Evolutionary conservation across 2,329 filamentous ascomycete genomes (phyloP).

Genomic region (Fusarium sp.): DNA sequence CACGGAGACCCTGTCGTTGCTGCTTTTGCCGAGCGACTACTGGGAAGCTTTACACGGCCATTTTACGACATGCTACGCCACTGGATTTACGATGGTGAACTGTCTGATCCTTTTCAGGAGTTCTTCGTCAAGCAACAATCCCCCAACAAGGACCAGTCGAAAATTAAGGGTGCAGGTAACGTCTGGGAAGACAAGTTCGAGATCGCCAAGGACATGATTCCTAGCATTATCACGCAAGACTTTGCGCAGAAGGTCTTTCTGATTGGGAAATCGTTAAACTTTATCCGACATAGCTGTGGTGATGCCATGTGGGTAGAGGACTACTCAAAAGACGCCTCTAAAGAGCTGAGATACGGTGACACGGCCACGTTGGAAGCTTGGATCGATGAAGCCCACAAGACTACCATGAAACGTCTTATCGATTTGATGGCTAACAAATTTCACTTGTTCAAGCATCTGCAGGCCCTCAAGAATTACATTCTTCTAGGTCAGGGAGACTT

Average conservation of each 20-base stretch:
- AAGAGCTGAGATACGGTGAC: slow-evolving; percentile 91
- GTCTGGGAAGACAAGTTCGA: slow-evolving; percentile 99
- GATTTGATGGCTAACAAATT: slow-evolving; percentile 96
- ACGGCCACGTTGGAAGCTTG: slow-evolving; percentile 89
- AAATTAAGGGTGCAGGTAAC: slow-evolving; percentile 75
- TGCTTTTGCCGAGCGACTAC: slow-evolving; percentile 87
- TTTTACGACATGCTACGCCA: slow-evolving; percentile 96
- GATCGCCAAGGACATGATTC: slow-evolving; percentile 84
- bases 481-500: slow-evolving; percentile 96
- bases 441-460: slow-evolving; percentile 89
- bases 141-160: slow-evolving; percentile 56
- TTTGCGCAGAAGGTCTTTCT: slow-evolving; percentile 97
- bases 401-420: slow-evolving; percentile 94
- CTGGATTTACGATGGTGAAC: slow-evolving; percentile 98
- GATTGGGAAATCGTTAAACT: slow-evolving; percentile 97
- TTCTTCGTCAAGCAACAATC: slow-evolving; percentile 94
- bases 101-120: slow-evolving; percentile 94
- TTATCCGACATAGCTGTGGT: slow-evolving; percentile 93
- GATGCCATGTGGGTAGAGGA: slow-evolving; percentile 95
- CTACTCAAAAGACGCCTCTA: slow-evolving; percentile 92
- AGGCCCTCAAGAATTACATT: slow-evolving; percentile 93
- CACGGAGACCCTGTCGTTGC: slow-evolving; percentile 96
- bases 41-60: slow-evolving; percentile 86
- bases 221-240: slow-evolving; percentile 89
- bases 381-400: slow-evolving; percentile 97